Evolutionary conservation across 768 basidiomycete genomes (phyloP).

Genomic region (Leccinum broughii): DNA sequence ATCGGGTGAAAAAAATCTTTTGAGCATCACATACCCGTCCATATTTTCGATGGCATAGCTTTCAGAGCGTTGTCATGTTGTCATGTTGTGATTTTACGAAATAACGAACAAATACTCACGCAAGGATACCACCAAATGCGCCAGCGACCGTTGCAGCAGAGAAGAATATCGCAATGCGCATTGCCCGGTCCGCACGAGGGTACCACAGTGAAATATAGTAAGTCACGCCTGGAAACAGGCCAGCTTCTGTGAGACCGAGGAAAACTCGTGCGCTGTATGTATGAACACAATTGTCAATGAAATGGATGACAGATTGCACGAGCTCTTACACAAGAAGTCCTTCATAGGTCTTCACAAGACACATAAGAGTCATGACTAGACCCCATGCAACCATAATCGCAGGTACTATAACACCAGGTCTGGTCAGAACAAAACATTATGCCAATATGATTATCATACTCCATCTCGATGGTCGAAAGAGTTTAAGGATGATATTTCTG

Average conservation of each 20-base stretch:
- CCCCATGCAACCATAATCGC: slow-evolving; percentile 42
- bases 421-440: slow-evolving; percentile 10
- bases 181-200: slow-evolving; percentile 54
- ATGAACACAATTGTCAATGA: background rate
- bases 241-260: slow-evolving; percentile 50
- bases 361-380: slow-evolving; percentile 40
- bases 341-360: slow-evolving; percentile 35
- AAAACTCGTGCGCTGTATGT: slow-evolving; percentile 39
- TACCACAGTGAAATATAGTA: slow-evolving; percentile 62
- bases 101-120: slow-evolving; percentile 31
- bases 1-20: background rate
- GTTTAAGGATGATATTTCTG: slow-evolving; percentile 40
- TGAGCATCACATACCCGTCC: slow-evolving; percentile 35
- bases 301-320: background rate
- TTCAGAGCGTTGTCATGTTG: background rate
- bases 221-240: slow-evolving; percentile 42
- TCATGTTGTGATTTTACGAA: background rate
- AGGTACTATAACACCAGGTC: slow-evolving; percentile 35
- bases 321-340: slow-evolving; percentile 32
- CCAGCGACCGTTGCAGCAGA: slow-evolving; percentile 59
- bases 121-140: slow-evolving; percentile 49
- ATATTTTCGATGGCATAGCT: slow-evolving; percentile 38
- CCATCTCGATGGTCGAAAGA: slow-evolving; percentile 38
- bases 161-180: slow-evolving; percentile 63
- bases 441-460: slow-evolving; percentile 23